These are phyloP conservation scores for Lepidopterella palustris DNA, from an alignment of 495 filamentous ascomycete species.

Conservation along the genomic window DNA sequence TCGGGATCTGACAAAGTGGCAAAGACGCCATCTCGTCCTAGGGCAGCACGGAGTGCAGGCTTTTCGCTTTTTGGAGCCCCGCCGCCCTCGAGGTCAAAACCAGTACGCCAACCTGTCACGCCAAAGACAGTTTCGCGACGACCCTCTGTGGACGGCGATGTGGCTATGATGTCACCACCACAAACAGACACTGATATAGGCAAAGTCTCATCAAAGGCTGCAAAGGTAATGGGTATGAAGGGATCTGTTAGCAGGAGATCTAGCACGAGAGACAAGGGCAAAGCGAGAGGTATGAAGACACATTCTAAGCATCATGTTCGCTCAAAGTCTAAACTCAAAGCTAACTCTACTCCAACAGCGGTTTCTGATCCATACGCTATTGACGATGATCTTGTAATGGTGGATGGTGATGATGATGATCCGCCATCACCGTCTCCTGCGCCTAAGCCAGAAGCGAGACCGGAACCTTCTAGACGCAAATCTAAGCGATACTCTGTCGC, in stretches of 20 bases:
- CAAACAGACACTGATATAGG: slow-evolving; percentile 45
- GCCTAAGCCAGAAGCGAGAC: slow-evolving; percentile 10
- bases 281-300: slow-evolving; percentile 30
- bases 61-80: slow-evolving; percentile 50
- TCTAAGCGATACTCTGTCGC: slow-evolving; percentile 20
- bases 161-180: slow-evolving; percentile 45
- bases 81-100: slow-evolving; percentile 46
- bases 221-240: slow-evolving; percentile 52
- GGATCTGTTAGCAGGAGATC: slow-evolving; percentile 17
- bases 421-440: slow-evolving; percentile 23
- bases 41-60: slow-evolving; percentile 43
- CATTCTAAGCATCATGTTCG: background rate
- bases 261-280: slow-evolving; percentile 33
- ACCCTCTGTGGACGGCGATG: slow-evolving; percentile 47
- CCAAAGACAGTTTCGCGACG: slow-evolving; percentile 31
- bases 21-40: slow-evolving; percentile 37
- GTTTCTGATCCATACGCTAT: slow-evolving; percentile 54
- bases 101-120: slow-evolving; percentile 40
- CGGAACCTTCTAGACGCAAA: slow-evolving; percentile 11
- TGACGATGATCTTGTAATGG: slow-evolving; percentile 54
- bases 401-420: slow-evolving; percentile 41
- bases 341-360: slow-evolving; percentile 32
- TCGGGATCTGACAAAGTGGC: slow-evolving; percentile 51
- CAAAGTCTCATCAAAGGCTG: slow-evolving; percentile 50
- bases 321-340: slow-evolving; percentile 3